Evolutionary conservation across 176 grass and related monocot genomes (phyloP), one percentile per base, ranked within the genome.

Genomic region (Lolium rigidum): DNA sequence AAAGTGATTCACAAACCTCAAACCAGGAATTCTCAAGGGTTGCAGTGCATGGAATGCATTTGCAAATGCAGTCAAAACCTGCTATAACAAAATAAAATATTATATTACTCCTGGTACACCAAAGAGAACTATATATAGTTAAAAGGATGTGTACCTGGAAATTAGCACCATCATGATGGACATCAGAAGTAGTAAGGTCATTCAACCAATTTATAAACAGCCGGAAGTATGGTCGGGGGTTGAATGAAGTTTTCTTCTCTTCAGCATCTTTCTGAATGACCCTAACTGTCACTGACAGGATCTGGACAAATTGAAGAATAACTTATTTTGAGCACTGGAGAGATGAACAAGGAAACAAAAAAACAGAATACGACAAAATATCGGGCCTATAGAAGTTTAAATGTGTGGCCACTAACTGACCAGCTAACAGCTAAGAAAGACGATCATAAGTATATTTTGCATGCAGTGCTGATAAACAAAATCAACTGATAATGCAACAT

Each of bases 221-320:
- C 14, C 92, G 84, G 25, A 94, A 94, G 58, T 89, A 97, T 82
- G 94, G 92, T 63, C 88, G 86, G 43, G 94, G 91, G 76, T 92
- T 97, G 60, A 97, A 97, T 58, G 87, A 87, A 59, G 83, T 51
- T 70, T 92, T 97, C 86, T 97, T 97, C 70, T 97, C 94, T 80
- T 94, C 94, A 9, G 90, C 90, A 73, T 94, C 94, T 80, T 92
- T 97, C 67, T 88, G 82, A 55, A 97, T 90, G 35, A 88, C 68
- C 83, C 75, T 92, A 68, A 82, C 80, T 79, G 90, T 87, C 70
- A 94, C 90, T 52, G 80, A 89, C 31, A 97, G 64, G 77, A 97
- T 88, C 92, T 97, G 80, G 63, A 90, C 73, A 94, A 78, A 28
- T 84, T 51, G 67, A 66, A 52, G 56, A 11, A 83, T 50, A 83